These are phyloP conservation scores for Alloascoidea hylecoeti DNA, from an alignment of 805 yeast genomes.

Conservation along the genomic window DNA sequence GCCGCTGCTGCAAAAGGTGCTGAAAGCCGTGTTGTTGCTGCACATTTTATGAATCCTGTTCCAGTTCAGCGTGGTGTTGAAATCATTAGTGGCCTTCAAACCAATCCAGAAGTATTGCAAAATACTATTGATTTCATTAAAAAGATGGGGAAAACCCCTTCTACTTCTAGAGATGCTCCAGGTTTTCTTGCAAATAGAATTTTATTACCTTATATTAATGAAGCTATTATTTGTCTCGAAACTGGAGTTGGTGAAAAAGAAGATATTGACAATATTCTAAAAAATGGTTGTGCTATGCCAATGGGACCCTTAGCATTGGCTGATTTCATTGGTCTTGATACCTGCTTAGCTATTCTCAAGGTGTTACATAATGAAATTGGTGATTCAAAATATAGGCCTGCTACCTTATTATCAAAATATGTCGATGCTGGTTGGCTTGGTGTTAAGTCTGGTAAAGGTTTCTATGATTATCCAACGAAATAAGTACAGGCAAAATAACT, in stretches of 20 bases:
- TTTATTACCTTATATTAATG: slow-evolving; percentile 27
- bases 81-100: slow-evolving; percentile 25
- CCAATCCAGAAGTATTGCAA: slow-evolving; percentile 18
- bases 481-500: too few relatives aligned
- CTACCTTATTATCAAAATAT: slow-evolving; percentile 19
- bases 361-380: slow-evolving; percentile 23
- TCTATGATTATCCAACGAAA: slow-evolving; percentile 19
- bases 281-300: slow-evolving; percentile 30
- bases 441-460: slow-evolving; percentile 23
- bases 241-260: slow-evolving; percentile 23
- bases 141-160: slow-evolving; percentile 21
- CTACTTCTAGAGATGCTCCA: slow-evolving; percentile 22
- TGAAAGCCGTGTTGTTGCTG: slow-evolving; percentile 23
- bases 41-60: slow-evolving; percentile 31
- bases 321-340: slow-evolving; percentile 28
- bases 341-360: slow-evolving; percentile 25
- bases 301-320: slow-evolving; percentile 29
- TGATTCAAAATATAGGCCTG: slow-evolving; percentile 26
- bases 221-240: slow-evolving; percentile 24
- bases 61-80: slow-evolving; percentile 30
- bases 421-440: slow-evolving; percentile 29
- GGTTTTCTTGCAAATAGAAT: slow-evolving; percentile 29
- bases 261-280: slow-evolving; percentile 27
- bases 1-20: slow-evolving; percentile 28
- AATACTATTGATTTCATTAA: slow-evolving; percentile 17